A percentile compares a stretch with the other conserved stretches of the same genome.
Evolutionary conservation across 2,329 filamentous ascomycete genomes (phyloP).

Genomic region (Fragosphaeria purpurea): DNA sequence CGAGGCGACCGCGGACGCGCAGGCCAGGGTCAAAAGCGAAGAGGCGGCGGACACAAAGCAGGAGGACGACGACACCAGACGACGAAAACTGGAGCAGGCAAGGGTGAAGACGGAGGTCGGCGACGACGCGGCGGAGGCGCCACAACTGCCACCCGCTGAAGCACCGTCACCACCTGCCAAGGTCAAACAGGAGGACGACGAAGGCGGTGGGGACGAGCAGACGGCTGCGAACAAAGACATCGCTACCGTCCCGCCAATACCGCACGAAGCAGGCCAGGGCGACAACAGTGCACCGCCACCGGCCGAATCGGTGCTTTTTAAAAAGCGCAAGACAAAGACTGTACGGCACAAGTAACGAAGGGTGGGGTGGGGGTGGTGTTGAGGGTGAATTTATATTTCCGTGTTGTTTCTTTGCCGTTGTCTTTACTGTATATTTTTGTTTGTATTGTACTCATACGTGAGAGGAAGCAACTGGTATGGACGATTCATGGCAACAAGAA

Average conservation of each 20-base stretch:
- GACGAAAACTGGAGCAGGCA: slow-evolving; percentile 6
- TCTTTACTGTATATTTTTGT: too few relatives aligned
- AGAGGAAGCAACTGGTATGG: too few relatives aligned
- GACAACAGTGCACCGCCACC: neutral
- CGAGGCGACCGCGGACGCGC: slow-evolving; percentile 3
- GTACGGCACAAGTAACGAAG: slow-evolving; percentile 44
- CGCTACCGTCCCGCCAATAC: too few relatives aligned
- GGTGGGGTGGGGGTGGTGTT: too few relatives aligned
- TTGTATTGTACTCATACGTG: too few relatives aligned
- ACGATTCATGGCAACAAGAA: too few relatives aligned
- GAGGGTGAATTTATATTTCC: neutral
- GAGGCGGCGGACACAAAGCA: slow-evolving; percentile 21
- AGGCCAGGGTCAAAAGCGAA: slow-evolving; percentile 19
- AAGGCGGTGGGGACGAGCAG: neutral
- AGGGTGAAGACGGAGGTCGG: slow-evolving; percentile 5
- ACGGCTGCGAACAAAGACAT: neutral
- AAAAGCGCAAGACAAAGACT: slow-evolving; percentile 65
- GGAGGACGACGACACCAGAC: slow-evolving; percentile 27
- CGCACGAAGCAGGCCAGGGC: too few relatives aligned
- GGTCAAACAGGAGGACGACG: slow-evolving; percentile 2
- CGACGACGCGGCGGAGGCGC: neutral
- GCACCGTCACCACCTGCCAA: neutral
- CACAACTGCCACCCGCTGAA: neutral
- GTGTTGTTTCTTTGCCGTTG: neutral
- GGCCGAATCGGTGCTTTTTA: slow-evolving; percentile 51